A percentile compares a stretch with the other conserved stretches of the same genome.
phyloP scores from a whole-genome alignment of 306 rosid genomes.

The Trifolium pratense region DNA sequence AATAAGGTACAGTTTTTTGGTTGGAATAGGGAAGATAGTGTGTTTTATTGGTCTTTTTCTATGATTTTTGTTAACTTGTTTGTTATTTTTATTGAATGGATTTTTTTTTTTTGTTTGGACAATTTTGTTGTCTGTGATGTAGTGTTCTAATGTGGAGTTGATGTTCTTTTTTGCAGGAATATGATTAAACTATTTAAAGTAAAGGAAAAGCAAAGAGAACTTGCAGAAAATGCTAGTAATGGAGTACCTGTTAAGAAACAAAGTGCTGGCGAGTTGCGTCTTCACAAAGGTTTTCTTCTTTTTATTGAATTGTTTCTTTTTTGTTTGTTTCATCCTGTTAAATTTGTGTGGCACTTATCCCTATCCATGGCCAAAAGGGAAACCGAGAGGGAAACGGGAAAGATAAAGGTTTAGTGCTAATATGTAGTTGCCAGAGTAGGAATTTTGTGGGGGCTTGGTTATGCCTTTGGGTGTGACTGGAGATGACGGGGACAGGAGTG shows the following conservation, averaged over 20 bases:
- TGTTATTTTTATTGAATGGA: conserved; percentile 15
- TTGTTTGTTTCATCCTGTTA: neutral
- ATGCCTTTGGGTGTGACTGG: neutral
- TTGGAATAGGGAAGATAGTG: conserved; percentile 2
- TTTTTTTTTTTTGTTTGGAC: neutral
- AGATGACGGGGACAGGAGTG: neutral
- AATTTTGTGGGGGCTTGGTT: conserved; percentile 4
- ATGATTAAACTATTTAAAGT: conserved; percentile 92
- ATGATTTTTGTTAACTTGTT: neutral
- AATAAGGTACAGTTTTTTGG: neutral
- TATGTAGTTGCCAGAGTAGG: conserved; percentile 4
- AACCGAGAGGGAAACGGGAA: neutral
- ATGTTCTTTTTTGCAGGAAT: conserved; percentile 48
- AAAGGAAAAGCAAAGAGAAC: conserved; percentile 92
- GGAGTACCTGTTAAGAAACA: conserved; percentile 80
- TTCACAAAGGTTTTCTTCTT: conserved; percentile 72
- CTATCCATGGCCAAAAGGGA: neutral
- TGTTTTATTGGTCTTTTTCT: neutral
- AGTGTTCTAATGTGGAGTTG: conserved; percentile 26
- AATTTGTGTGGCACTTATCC: conserved; percentile 15
- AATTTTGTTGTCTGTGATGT: neutral
- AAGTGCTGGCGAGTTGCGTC: conserved; percentile 94
- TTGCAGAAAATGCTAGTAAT: conserved; percentile 71
- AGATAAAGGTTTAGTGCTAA: neutral
- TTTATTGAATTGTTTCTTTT: neutral